phyloP scores from a whole-genome alignment of 106 monocot genomes.

The Apostasia ramifera region DNA sequence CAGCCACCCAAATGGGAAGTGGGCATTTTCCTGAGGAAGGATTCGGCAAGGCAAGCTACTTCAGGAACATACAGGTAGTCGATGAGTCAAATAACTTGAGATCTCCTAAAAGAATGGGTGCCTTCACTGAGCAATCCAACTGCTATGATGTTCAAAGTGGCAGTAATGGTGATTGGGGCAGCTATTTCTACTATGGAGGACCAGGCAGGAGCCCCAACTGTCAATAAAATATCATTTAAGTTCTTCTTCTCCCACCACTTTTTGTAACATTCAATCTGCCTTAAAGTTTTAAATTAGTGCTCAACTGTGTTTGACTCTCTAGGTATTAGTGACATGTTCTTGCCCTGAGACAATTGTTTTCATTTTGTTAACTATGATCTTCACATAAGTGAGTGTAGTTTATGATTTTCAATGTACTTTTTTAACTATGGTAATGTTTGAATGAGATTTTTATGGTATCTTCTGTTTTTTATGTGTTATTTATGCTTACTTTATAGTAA shows the following conservation, averaged over 20 bases:
- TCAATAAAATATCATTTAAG: neutral
- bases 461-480: neutral
- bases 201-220: constrained; percentile 17
- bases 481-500: neutral
- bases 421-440: no score
- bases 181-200: constrained; percentile 14
- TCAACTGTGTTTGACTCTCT: no score
- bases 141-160: constrained; percentile 10
- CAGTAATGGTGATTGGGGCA: constrained; percentile 13
- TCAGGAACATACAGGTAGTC: constrained; percentile 47
- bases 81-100: constrained; percentile 46
- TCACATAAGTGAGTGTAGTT: no score
- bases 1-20: constrained; percentile 57
- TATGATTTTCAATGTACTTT: no score
- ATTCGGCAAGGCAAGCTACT: constrained; percentile 51
- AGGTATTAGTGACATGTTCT: no score
- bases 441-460: neutral
- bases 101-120: constrained; percentile 23
- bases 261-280: no score
- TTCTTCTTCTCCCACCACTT: no score
- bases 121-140: constrained; percentile 18
- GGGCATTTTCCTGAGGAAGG: constrained; percentile 55
- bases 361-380: no score
- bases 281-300: no score
- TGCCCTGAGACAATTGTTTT: no score